A percentile compares a stretch with the other conserved stretches of the same genome.
Evolutionary conservation across 2,329 filamentous ascomycete species (phyloP).

Genomic region (Amauroascus niger): DNA sequence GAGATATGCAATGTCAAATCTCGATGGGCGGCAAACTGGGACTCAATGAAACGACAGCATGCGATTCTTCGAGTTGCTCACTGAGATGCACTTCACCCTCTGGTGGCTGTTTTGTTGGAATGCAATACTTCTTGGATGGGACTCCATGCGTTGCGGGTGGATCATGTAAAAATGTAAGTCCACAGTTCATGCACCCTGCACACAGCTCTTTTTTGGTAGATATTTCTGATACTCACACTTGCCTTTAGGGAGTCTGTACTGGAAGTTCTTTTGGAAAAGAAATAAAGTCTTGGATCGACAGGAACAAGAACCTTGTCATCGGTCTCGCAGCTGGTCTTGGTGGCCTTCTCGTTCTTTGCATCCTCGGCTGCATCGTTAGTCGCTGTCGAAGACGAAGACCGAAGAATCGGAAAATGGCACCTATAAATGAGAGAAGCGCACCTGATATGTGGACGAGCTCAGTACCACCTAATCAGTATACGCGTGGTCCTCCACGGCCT

Average conservation of each 20-base stretch:
- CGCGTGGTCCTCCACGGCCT: constrained; percentile 1
- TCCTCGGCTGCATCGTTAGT: constrained; percentile 57
- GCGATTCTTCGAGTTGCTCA: constrained; percentile 61
- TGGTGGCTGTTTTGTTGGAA: constrained; percentile 58
- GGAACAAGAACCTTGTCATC: constrained; percentile 73
- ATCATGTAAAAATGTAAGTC: constrained; percentile 57
- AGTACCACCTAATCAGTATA: constrained; percentile 6
- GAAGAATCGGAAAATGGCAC: constrained; percentile 16
- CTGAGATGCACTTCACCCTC: constrained; percentile 65
- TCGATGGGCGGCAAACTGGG: constrained; percentile 66
- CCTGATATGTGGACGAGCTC: constrained; percentile 8
- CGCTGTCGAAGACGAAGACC: constrained; percentile 42
- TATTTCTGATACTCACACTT: constrained; percentile 1
- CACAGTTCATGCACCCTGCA: constrained; percentile 24
- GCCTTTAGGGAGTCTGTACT: constrained; percentile 55
- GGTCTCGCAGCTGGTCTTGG: constrained; percentile 65
- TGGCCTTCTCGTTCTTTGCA: constrained; percentile 57
- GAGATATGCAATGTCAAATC: constrained; percentile 78
- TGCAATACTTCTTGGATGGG: constrained; percentile 86
- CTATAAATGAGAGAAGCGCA: constrained; percentile 11
- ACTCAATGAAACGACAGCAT: constrained; percentile 70
- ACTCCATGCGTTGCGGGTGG: constrained; percentile 76
- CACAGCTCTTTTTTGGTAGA: background rate
- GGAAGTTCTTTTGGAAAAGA: constrained; percentile 61
- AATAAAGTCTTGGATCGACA: constrained; percentile 63